Percentiles rank a stretch among this genome's conserved stretches.
phyloP scores from a whole-genome alignment of 2,329 filamentous ascomycete genomes.

The Paracamarosporium sp. region DNA sequence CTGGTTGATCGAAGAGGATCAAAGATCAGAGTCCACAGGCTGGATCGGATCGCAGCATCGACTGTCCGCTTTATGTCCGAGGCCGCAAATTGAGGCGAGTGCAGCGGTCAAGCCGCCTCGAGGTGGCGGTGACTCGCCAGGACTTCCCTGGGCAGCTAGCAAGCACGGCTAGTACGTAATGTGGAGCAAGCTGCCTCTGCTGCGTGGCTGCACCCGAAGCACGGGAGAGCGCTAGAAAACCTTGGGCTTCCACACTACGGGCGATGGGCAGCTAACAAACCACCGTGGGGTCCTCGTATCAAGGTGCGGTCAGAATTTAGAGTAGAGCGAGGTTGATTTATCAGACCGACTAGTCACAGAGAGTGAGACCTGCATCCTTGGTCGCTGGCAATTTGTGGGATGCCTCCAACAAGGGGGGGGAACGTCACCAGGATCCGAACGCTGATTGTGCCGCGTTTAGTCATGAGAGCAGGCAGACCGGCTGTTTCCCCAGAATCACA shows the following conservation, averaged over 20 bases:
- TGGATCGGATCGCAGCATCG: not conserved
- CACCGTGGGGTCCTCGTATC: not conserved
- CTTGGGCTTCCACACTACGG: constrained; percentile 6
- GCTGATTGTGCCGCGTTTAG: not conserved
- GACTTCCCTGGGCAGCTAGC: not conserved
- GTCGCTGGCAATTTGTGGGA: not conserved
- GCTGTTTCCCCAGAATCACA: not conserved
- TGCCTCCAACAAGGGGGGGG: not conserved
- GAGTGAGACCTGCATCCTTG: not conserved
- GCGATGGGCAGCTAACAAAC: not conserved
- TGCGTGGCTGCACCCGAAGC: not conserved
- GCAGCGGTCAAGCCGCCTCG: not conserved
- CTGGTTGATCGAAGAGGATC: not conserved
- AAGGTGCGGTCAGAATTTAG: not conserved
- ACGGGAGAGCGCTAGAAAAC: constrained; percentile 3
- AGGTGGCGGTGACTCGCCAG: constrained; percentile 3
- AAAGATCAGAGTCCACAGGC: not conserved
- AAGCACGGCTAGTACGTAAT: constrained; percentile 2
- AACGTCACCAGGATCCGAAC: not conserved
- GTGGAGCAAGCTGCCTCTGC: not conserved
- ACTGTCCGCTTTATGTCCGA: constrained; percentile 1
- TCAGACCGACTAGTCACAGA: not conserved
- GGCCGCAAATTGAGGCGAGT: constrained; percentile 2
- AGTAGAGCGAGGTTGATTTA: not conserved
- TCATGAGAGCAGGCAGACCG: not conserved